Base-by-base conservation (phyloP, 192 early-diverging fungal species). In the Diversispora epigaea region DNA sequence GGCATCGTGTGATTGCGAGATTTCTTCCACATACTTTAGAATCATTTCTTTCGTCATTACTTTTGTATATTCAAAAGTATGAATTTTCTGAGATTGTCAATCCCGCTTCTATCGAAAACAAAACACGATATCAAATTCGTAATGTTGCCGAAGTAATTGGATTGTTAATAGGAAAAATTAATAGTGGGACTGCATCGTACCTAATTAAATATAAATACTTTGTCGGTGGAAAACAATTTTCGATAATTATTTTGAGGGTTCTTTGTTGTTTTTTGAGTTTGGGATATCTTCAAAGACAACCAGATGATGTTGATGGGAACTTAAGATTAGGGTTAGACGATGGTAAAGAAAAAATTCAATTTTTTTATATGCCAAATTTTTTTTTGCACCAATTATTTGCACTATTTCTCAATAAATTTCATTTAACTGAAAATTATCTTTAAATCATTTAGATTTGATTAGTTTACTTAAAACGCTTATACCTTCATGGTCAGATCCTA, bases 171-270 rank as follows among this genome's bases (percentile, higher is more conserved):
- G 62, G 60, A 44, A 55, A 66, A 14, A 55, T 21, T 50, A 52
- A 62, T 7, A 55, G 22, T 10, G 62, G 65, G 41, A n/a, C 10
- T 55, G n/a, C 54, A 8, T 25, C 41, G 11, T 65, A 65, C n/a
- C 40, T 75, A 39, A 50, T 75, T 5, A 75, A 75, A 55, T 65
- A 40, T 15, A 63, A 75, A 55, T 75, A 52, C 55, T 75, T 75
- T 54, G n/a, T 75, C 52, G 61, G 73, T 41, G 73, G 73, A 15
- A 65, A 54, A 65, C 3, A 54, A 22, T 75, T 75, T 66, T 32
- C 47, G 39, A 54, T 54, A 49, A 61, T 43, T 21, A 52, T 75
- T 55, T 9, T 75, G 0, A 10, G 73, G 52, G 73, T 75, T 43
- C n/a, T 75, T 12, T 65, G 62, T 43, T 75, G 73, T 55, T 75